Evolutionary conservation across 257 asterid genomes (phyloP).

Genomic region (Solanum sejunctum): DNA sequence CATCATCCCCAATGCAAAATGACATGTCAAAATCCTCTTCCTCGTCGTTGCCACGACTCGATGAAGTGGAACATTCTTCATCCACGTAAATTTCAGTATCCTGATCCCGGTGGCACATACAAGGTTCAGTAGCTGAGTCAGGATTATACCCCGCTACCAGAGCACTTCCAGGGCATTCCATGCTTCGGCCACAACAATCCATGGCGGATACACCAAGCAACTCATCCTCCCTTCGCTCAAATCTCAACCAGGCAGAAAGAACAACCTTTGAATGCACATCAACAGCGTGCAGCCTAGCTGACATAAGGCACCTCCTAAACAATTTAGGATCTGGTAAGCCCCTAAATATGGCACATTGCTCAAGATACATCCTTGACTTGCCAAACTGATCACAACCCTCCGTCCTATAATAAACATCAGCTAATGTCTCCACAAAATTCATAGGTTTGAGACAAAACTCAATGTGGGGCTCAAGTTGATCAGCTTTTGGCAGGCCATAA

Average conservation of each 20-base stretch:
- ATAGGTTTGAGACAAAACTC: constrained; percentile 64
- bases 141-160: constrained; percentile 75
- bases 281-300: constrained; percentile 70
- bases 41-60: constrained; percentile 22
- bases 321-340: constrained; percentile 75
- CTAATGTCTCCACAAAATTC: constrained; percentile 53
- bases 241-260: constrained; percentile 89
- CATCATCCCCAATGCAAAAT: constrained; percentile 72
- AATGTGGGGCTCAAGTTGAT: constrained; percentile 72
- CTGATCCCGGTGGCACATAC: constrained; percentile 30
- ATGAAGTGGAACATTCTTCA: constrained; percentile 65
- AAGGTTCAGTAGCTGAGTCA: constrained; percentile 56
- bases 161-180: constrained; percentile 70
- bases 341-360: constrained; percentile 66
- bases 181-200: constrained; percentile 71
- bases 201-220: constrained; percentile 67
- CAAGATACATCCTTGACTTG: constrained; percentile 48
- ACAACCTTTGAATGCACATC: constrained; percentile 92
- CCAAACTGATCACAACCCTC: constrained; percentile 41
- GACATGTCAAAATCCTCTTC: constrained; percentile 56
- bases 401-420: constrained; percentile 46
- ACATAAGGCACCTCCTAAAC: constrained; percentile 70
- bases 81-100: constrained; percentile 8
- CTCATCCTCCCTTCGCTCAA: constrained; percentile 85
- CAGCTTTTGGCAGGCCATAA: constrained; percentile 68